Evolutionary conservation across 257 asterid genomes (phyloP).

Genomic region (Solanum lycopersicoides): DNA sequence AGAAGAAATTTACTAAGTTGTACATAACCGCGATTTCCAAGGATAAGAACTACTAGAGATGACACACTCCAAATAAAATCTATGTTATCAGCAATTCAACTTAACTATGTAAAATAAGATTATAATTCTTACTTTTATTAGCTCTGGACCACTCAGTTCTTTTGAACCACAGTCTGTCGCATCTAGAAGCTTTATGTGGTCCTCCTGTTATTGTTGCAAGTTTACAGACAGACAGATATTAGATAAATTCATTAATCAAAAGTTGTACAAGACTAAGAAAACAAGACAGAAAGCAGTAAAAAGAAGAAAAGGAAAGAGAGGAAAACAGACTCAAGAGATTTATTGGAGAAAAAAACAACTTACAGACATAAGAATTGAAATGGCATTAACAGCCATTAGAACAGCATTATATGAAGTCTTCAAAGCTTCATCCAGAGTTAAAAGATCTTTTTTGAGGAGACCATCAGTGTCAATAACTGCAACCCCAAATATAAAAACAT

Average conservation of each 20-base stretch:
- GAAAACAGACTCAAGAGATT: not conserved
- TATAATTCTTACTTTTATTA: constrained; percentile 33
- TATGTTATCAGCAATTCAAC: not conserved
- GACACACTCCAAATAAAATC: not conserved
- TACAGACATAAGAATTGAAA: constrained; percentile 65
- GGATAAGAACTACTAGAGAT: not conserved
- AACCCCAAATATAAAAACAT: not conserved
- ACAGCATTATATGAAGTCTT: constrained; percentile 73
- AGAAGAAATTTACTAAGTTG: not conserved
- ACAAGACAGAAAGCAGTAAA: not conserved
- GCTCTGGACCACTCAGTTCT: constrained; percentile 53
- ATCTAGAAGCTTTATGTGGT: constrained; percentile 41
- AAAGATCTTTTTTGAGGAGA: constrained; percentile 77
- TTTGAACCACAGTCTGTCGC: constrained; percentile 24
- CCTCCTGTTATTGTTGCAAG: constrained; percentile 43
- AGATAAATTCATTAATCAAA: constrained; percentile 3
- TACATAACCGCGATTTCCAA: not conserved
- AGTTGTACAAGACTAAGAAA: not conserved
- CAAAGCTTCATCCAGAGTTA: constrained; percentile 90
- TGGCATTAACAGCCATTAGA: constrained; percentile 84
- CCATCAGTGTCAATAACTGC: constrained; percentile 90
- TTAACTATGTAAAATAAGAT: not conserved
- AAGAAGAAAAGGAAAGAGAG: not conserved
- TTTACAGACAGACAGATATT: not conserved
- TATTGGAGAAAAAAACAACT: constrained; percentile 14